These are phyloP conservation scores for Teunomyces pallodes DNA, from an alignment of 805 yeast species.

Conservation along the genomic window DNA sequence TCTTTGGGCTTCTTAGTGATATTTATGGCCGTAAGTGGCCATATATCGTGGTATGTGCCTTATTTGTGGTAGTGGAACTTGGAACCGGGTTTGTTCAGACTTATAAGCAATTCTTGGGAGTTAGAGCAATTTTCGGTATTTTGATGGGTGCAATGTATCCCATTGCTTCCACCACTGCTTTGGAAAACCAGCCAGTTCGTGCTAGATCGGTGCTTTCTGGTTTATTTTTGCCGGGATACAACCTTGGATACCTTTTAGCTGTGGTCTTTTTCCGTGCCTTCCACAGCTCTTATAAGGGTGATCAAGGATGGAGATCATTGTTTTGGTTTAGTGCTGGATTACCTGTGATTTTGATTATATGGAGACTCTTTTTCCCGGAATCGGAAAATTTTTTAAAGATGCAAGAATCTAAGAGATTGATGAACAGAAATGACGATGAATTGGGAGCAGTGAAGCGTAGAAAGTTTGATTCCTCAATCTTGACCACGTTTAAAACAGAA, in stretches of 20 bases:
- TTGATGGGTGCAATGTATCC: conserved; percentile 27
- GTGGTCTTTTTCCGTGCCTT: conserved; percentile 23
- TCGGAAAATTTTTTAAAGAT: conserved; percentile 6
- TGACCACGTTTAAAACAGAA: conserved; percentile 13
- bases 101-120: conserved; percentile 20
- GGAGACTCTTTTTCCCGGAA: conserved; percentile 16
- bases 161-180: conserved; percentile 17
- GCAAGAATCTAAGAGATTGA: neutral
- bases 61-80: conserved; percentile 20
- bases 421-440: neutral
- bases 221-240: conserved; percentile 26
- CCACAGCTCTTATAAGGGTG: conserved; percentile 12
- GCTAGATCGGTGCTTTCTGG: conserved; percentile 23
- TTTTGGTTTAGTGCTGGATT: conserved; percentile 27
- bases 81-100: conserved; percentile 24
- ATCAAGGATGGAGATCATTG: conserved; percentile 20
- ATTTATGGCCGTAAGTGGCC: conserved; percentile 25
- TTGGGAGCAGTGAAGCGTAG: neutral
- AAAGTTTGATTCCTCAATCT: neutral
- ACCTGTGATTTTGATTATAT: conserved; percentile 19
- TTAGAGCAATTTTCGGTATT: conserved; percentile 23
- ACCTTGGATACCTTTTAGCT: conserved; percentile 22
- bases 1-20: conserved; percentile 23
- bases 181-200: conserved; percentile 19
- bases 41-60: conserved; percentile 16